Percentiles rank a stretch among this genome's conserved stretches.
phyloP scores from a whole-genome alignment of 495 filamentous ascomycete species.

The Neurospora sp. region DNA sequence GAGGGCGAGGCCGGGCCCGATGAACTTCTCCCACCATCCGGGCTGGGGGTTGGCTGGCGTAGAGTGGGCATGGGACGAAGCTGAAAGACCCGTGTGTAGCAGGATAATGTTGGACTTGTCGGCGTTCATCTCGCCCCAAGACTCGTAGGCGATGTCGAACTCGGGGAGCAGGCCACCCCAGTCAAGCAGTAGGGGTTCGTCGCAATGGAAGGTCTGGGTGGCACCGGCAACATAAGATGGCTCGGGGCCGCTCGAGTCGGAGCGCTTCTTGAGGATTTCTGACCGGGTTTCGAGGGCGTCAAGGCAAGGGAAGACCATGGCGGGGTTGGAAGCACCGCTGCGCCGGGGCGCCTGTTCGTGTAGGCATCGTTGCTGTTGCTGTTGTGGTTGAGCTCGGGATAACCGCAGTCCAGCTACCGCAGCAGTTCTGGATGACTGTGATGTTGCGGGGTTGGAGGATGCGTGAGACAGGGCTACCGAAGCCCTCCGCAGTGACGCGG shows the following conservation, averaged over 20 bases:
- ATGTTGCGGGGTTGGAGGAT: neutral
- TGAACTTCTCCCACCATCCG: constrained; percentile 99
- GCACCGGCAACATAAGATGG: constrained; percentile 86
- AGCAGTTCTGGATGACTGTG: constrained; percentile 2
- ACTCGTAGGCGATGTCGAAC: constrained; percentile 87
- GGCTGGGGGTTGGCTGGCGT: constrained; percentile 74
- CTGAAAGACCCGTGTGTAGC: constrained; percentile 87
- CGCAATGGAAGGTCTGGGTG: constrained; percentile 64
- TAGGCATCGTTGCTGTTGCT: constrained; percentile 8
- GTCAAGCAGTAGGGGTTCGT: constrained; percentile 71
- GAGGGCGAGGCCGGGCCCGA: constrained; percentile 75
- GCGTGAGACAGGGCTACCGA: constrained; percentile 4
- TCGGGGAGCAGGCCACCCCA: constrained; percentile 84
- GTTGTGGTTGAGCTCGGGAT: constrained; percentile 37
- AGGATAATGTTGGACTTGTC: constrained; percentile 85
- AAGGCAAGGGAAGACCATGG: constrained; percentile 90
- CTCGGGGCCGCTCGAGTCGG: constrained; percentile 63
- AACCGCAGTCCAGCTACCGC: neutral
- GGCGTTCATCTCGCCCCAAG: constrained; percentile 77
- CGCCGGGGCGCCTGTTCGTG: constrained; percentile 25
- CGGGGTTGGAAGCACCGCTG: constrained; percentile 63
- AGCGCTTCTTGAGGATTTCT: constrained; percentile 52
- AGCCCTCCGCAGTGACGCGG: constrained; percentile 7
- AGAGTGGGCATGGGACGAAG: constrained; percentile 91
- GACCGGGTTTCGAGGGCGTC: constrained; percentile 81